Evolutionary conservation across 768 basidiomycete genomes (phyloP), one percentile per base, ranked within the genome.

Genomic region (Mycena maculata): DNA sequence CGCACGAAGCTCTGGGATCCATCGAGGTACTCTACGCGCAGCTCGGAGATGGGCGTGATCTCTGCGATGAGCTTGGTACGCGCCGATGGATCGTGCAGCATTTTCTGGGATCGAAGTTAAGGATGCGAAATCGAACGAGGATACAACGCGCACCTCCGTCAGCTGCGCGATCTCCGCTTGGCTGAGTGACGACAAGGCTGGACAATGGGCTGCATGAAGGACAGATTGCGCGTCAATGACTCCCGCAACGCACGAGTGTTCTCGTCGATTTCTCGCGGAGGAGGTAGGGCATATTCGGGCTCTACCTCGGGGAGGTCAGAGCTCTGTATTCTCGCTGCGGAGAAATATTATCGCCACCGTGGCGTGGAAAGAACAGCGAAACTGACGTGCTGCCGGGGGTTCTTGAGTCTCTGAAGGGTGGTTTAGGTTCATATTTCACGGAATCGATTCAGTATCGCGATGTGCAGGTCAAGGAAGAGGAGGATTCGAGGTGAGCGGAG

Each of bases 21-120:
- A 36, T 82, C 80, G 71, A 87, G 86, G 71, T 94, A 94, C 78
- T 94, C 92, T 7, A 77, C 81, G 30, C 90, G 87, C 48, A 94
- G 80, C 4, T 77, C 77, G 1, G 83, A 76, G 67, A 92, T 86
- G 4, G 87, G 81, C 13, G 81, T 80, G 53, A 91, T 79, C 20
- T 78, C 73, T 33, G 86, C 85, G 64, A 94, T 83, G 50, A 92
- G 80, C 52, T 67, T 59, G 25, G 38, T 58, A 18, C 65, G 69
- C 45, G 69, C 33, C 30, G 61, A 59, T 6, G 65, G 50, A 15
- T 70, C 50, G 57, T 70, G 54, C 38, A 70, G 61, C 69, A 70
- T 67, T 63, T 64, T 65, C 65, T 70, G 8, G 20, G 38, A 44
- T 20, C 9, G 44, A 4, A 30, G 38, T 18, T 59, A 44, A n/a